Percentiles rank a stretch among this genome's conserved stretches.
These are phyloP conservation scores for Saussurea involucrata DNA, from an alignment of 129 eudicot species.

Conservation along the genomic window DNA sequence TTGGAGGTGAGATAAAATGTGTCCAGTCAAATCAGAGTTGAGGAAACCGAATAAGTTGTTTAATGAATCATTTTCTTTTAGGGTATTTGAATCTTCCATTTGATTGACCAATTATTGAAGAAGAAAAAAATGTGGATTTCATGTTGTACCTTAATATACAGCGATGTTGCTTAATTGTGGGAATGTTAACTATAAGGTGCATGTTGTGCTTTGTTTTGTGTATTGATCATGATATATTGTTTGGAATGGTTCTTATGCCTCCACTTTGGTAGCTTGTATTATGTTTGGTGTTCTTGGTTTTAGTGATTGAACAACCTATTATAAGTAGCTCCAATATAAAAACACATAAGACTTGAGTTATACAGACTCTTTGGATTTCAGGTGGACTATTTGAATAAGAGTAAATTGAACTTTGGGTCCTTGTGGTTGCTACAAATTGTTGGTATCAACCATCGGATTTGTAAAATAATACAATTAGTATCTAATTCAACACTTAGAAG, in stretches of 20 bases:
- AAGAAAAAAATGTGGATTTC: not conserved
- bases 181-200: not conserved
- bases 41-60: constrained; percentile 20
- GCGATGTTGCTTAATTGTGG: not conserved
- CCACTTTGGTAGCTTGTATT: not conserved
- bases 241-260: not conserved
- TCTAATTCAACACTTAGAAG: no score
- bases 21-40: constrained; percentile 41
- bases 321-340: not conserved
- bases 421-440: no score
- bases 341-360: not conserved
- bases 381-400: no score
- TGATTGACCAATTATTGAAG: not conserved
- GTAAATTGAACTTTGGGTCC: no score
- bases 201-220: not conserved
- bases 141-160: not conserved
- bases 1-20: constrained; percentile 45
- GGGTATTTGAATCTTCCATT: constrained; percentile 26
- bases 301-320: not conserved
- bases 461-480: no score
- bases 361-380: no score
- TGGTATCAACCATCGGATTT: no score
- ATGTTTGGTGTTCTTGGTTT: not conserved
- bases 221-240: not conserved
- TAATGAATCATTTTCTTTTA: not conserved